These are phyloP conservation scores for Aspergillus carbonarius DNA, from an alignment of 2,329 filamentous ascomycete species.

Conservation along the genomic window DNA sequence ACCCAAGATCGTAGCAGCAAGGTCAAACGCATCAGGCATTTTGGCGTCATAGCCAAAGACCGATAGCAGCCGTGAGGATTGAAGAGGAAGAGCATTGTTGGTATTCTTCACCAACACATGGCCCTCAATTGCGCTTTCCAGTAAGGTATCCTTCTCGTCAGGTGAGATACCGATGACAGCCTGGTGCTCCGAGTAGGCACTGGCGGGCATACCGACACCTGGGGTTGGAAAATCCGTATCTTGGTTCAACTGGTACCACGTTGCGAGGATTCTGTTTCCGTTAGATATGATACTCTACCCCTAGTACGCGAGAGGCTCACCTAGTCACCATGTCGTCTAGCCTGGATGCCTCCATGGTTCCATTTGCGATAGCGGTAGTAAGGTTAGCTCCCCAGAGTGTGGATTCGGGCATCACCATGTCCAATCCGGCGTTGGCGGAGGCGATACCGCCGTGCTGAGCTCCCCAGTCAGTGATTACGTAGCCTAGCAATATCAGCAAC, in stretches of 20 bases:
- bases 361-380: constrained; percentile 59
- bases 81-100: constrained; percentile 50
- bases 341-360: constrained; percentile 53
- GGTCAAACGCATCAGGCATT: constrained; percentile 1
- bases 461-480: constrained; percentile 76
- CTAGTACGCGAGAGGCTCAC: constrained; percentile 1
- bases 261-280: constrained; percentile 39
- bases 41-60: constrained; percentile 29
- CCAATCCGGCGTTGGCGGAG: constrained; percentile 25
- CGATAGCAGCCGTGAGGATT: constrained; percentile 22
- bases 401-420: constrained; percentile 25
- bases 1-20: not conserved
- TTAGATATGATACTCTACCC: not conserved
- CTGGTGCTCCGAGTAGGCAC: constrained; percentile 16
- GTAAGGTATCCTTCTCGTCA: constrained; percentile 31
- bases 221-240: constrained; percentile 18
- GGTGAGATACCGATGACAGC: constrained; percentile 50
- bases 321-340: constrained; percentile 62
- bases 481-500: constrained; percentile 53
- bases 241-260: constrained; percentile 43
- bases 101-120: constrained; percentile 57
- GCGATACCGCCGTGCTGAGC: constrained; percentile 62
- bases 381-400: constrained; percentile 39
- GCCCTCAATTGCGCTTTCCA: constrained; percentile 57
- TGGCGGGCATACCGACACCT: constrained; percentile 25